Percentiles rank a stretch among this genome's conserved stretches.
These are phyloP conservation scores for Castanopsis chinensis DNA, from an alignment of 306 rosid genomes.

Conservation along the genomic window DNA sequence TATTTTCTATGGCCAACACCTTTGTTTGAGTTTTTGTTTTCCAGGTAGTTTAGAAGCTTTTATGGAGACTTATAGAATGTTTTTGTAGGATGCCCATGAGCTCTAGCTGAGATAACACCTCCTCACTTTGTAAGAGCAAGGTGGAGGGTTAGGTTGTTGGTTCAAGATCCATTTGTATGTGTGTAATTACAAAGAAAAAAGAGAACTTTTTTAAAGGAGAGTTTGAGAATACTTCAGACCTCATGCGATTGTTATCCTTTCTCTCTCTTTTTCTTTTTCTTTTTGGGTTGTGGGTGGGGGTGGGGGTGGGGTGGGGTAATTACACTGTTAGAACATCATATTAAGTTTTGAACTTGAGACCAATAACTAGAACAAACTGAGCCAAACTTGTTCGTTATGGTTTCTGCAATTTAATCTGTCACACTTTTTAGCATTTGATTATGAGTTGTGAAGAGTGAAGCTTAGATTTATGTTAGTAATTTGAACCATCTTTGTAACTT, in stretches of 20 bases:
- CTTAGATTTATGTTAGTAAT: background rate
- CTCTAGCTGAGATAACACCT: too few relatives aligned
- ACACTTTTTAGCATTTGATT: background rate
- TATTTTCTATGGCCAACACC: background rate
- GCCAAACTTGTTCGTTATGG: background rate
- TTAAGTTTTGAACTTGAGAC: background rate
- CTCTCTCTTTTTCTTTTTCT: background rate
- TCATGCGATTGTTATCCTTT: too few relatives aligned
- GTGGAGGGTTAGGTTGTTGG: too few relatives aligned
- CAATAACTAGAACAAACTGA: background rate
- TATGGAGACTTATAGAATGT: background rate
- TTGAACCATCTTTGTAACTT: background rate
- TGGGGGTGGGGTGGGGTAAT: background rate
- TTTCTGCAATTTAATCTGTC: background rate
- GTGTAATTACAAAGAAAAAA: too few relatives aligned
- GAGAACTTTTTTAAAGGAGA: too few relatives aligned
- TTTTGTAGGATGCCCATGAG: background rate
- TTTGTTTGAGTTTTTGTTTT: background rate
- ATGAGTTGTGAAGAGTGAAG: background rate
- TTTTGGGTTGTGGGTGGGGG: too few relatives aligned
- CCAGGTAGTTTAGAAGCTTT: background rate
- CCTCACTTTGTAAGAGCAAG: too few relatives aligned
- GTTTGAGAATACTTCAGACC: too few relatives aligned
- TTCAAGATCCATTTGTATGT: too few relatives aligned
- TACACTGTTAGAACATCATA: background rate